Percentiles rank a stretch among this genome's conserved stretches.
phyloP scores from a whole-genome alignment of 163 green algal species.

The Volvox carteri region DNA sequence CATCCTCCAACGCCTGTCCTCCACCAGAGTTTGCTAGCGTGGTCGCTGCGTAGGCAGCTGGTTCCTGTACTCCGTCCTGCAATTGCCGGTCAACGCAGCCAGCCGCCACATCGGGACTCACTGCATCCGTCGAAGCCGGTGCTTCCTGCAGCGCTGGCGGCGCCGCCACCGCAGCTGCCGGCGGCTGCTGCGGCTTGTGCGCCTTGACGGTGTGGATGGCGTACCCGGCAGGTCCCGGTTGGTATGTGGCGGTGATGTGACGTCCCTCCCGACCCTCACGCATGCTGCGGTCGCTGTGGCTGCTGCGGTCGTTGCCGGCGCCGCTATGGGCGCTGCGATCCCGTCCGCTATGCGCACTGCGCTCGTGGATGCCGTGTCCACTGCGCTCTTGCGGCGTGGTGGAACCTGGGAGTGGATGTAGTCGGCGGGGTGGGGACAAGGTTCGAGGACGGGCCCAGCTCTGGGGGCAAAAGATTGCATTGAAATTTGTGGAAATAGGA shows the following conservation, averaged over 20 bases:
- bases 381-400: constrained; percentile 31
- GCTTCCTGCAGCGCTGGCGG: neutral
- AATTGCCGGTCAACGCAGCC: neutral
- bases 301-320: neutral
- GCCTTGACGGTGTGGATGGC: constrained; percentile 56
- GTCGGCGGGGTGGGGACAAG: neutral
- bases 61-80: constrained; percentile 8
- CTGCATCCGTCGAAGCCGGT: neutral
- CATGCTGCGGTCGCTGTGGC: neutral
- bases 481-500: no score
- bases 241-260: neutral
- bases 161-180: neutral
- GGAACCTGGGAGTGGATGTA: neutral
- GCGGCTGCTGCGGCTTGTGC: constrained; percentile 12
- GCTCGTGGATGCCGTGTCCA: constrained; percentile 13
- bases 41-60: neutral
- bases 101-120: neutral
- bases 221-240: neutral
- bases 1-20: no score
- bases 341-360: neutral
- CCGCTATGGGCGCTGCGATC: neutral
- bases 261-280: neutral
- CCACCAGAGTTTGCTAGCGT: no score
- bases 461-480: no score
- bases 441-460: no score